Conservation (phyloP, 768 basidiomycete species). For the Boletellus sp. region DNA sequence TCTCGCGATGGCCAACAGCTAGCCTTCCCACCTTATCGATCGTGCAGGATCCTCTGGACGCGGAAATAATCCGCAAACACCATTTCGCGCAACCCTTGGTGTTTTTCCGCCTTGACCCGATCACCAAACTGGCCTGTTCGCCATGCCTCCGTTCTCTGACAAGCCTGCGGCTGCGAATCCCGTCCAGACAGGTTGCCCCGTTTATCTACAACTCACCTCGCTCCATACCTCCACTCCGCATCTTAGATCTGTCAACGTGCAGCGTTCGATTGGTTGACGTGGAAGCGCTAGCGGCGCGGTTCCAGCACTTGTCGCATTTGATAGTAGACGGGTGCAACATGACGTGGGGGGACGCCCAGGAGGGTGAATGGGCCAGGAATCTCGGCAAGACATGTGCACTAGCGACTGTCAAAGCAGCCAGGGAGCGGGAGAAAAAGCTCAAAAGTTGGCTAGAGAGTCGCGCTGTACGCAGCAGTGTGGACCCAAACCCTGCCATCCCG, state of each 20-base stretch:
- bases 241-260: conserved; percentile 78
- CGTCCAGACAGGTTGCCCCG: conserved; percentile 54
- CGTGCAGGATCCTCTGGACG: conserved; percentile 59
- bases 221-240: conserved; percentile 43
- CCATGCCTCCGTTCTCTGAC: conserved; percentile 42
- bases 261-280: conserved; percentile 51
- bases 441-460: conserved; percentile 46
- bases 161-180: conserved; percentile 67
- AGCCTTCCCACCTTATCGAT: conserved; percentile 52
- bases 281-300: conserved; percentile 49
- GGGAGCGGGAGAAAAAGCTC: conserved; percentile 63
- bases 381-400: conserved; percentile 62
- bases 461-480: conserved; percentile 2
- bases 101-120: conserved; percentile 66
- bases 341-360: conserved; percentile 47
- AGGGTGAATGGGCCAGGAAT: conserved; percentile 50
- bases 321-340: conserved; percentile 66
- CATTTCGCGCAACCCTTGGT: conserved; percentile 84
- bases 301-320: conserved; percentile 55
- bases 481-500: not conserved
- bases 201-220: conserved; percentile 33
- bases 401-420: conserved; percentile 56
- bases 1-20: conserved; percentile 59
- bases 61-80: conserved; percentile 32
- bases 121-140: conserved; percentile 47